Conservation (phyloP, 75 land plant genomes). For the Pinus tabuliformis region DNA sequence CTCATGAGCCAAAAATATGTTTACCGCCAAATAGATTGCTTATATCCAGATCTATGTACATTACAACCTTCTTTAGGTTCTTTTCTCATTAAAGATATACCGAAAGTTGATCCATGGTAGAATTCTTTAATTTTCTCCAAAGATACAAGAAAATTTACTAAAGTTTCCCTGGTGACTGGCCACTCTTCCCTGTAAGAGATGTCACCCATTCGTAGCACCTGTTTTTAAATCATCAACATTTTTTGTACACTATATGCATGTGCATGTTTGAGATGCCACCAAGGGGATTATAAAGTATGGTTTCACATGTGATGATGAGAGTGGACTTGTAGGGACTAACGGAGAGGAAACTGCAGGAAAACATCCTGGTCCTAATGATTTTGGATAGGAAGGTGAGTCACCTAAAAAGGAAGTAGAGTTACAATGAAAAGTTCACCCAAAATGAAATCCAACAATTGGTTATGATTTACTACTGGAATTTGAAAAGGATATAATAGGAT, state of each 20-base stretch:
- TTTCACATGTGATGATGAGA: constrained; percentile 47
- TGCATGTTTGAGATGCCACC: constrained; percentile 30
- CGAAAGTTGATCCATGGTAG: constrained; percentile 15
- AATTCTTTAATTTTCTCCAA: constrained; percentile 35
- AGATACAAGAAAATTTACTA: constrained; percentile 34
- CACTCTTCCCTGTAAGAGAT: constrained; percentile 54
- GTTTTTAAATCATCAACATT: constrained; percentile 84
- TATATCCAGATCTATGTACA: constrained; percentile 26
- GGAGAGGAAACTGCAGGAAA: constrained; percentile 47
- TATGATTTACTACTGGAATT: constrained; percentile 25
- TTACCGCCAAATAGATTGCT: constrained; percentile 67
- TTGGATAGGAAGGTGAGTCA: constrained; percentile 28
- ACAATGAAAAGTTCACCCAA: constrained; percentile 51
- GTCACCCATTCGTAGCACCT: constrained; percentile 64
- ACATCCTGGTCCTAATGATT: constrained; percentile 35
- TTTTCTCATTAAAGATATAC: constrained; percentile 56
- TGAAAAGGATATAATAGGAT: constrained; percentile 50
- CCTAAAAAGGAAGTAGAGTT: constrained; percentile 36
- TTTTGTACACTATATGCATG: constrained; percentile 48
- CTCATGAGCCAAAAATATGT: background rate
- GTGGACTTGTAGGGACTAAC: constrained; percentile 28
- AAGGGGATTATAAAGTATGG: constrained; percentile 54
- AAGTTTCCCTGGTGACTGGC: constrained; percentile 28
- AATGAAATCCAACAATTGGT: constrained; percentile 49
- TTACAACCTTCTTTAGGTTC: constrained; percentile 85